Evolutionary conservation across 2,329 filamentous ascomycete species (phyloP), one percentile per base, ranked within the genome.

Genomic region (Trichophyton mentagrophytes): DNA sequence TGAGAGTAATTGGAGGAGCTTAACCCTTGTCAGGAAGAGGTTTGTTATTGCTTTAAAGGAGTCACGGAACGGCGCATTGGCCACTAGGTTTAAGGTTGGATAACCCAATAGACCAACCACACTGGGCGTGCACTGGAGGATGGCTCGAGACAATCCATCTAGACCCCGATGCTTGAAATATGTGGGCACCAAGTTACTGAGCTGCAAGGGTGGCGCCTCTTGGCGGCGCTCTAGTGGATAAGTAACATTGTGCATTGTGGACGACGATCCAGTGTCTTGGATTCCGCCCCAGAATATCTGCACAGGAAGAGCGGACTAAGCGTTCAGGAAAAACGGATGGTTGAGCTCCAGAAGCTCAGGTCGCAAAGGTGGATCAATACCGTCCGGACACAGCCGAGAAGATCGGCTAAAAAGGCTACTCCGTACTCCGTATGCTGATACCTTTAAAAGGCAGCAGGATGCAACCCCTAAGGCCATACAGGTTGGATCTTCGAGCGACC

Each of bases 91-190:
- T 55, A 55, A 55, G 49, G 49, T 55, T 55, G 30, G 49, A 36
- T 49, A 55, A 36, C 30, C 49, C 49, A 55, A 55, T 55, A 55
- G 46, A 55, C 49, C 49, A 55, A 55, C 25, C 49, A 55, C 27
- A 20, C 49, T 1, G 27, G 49, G 49, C 49, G 30, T 55, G 49
- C 8, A 49, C 49, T 27, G 30, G 30, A 33, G 17, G 49, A 55
- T 55, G 49, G 46, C 30, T 55, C 49, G n/a, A 55, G 49, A 27
- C 13, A 55, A 33, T 38, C 49, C 27, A 55, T 55, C 49, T 55
- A 36, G 49, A 36, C 49, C 46, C 49, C 33, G 25, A 55, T 36
- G 49, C 49, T 36, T 27, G 7, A 15, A 36, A 49, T 49, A 27
- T 47, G 46, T 49, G 46, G 46, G 22, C 20, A 27, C 13, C 27